Conservation (phyloP, 2,329 filamentous ascomycete genomes). For the Diaporthe sp. region DNA sequence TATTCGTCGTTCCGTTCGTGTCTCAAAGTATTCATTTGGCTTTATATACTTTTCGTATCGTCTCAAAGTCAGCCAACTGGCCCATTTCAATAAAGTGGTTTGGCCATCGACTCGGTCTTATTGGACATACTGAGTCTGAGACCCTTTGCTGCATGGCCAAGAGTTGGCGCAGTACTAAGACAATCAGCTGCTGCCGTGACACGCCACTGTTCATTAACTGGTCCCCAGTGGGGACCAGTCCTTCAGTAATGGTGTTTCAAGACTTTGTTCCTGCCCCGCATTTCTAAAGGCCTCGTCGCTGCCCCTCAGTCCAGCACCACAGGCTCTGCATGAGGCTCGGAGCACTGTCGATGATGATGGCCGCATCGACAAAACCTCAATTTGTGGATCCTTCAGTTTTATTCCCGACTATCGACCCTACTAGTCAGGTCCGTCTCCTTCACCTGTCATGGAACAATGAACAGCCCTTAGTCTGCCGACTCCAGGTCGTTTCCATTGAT, state of each 20-base stretch:
- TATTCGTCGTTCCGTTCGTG: not conserved
- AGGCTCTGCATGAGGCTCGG: not conserved
- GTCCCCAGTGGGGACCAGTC: not conserved
- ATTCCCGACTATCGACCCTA: not conserved
- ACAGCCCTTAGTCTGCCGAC: not conserved
- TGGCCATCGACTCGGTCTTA: not conserved
- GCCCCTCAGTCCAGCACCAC: not conserved
- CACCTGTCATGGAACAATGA: not conserved
- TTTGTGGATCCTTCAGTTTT: not conserved
- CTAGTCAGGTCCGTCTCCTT: not conserved
- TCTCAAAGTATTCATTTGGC: not conserved
- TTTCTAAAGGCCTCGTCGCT: not conserved
- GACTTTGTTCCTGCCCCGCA: not conserved
- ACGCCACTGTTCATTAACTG: not conserved
- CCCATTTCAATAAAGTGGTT: not conserved
- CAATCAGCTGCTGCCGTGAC: not conserved
- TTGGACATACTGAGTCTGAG: not conserved
- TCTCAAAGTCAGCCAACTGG: not conserved
- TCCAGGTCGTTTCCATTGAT: not conserved
- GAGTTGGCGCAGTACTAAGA: not conserved
- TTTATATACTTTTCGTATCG: not conserved
- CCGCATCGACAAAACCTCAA: not conserved
- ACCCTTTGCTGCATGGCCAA: not conserved
- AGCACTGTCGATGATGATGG: not conserved
- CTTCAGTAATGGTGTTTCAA: not conserved